These are phyloP conservation scores for Zygoascus ofunaensis DNA, from an alignment of 805 yeast genomes.

Conservation along the genomic window DNA sequence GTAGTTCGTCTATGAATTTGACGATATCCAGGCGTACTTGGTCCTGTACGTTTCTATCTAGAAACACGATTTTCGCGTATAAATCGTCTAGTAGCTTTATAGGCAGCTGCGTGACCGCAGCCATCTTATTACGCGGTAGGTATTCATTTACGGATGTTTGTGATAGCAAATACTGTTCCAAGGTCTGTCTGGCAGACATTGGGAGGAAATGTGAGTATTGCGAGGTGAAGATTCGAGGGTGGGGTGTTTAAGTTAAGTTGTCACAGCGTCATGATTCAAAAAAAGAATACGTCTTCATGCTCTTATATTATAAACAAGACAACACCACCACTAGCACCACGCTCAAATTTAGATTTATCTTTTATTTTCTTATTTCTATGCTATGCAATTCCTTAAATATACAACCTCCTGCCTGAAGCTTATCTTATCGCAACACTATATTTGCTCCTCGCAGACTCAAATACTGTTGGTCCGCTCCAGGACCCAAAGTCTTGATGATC, in stretches of 20 bases:
- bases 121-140: slow-evolving; percentile 1
- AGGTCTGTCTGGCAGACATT: slow-evolving; percentile 4
- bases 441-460: slow-evolving; percentile 81
- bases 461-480: slow-evolving; percentile 91
- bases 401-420: no score
- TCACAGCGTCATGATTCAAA: no score
- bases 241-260: no score
- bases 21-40: slow-evolving; percentile 1
- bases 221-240: no score
- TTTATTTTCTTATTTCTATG: no score
- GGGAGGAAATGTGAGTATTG: no score
- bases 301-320: no score
- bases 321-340: no score
- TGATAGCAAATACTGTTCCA: slow-evolving; percentile 8
- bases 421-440: slow-evolving; percentile 62
- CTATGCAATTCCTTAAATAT: no score
- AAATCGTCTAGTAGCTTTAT: slow-evolving; percentile 1
- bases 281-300: no score
- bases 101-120: slow-evolving; percentile 5
- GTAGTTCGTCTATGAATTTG: slow-evolving; percentile 2
- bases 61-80: slow-evolving; percentile 1
- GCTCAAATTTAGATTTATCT: no score
- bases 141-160: slow-evolving; percentile 9
- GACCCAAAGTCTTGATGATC: slow-evolving; percentile 64
- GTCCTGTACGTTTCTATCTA: slow-evolving; percentile 3